A percentile compares a stretch with the other conserved stretches of the same genome.
Conservation (phyloP, 2,329 filamentous ascomycete genomes). For the Furcasterigmium sp. region DNA sequence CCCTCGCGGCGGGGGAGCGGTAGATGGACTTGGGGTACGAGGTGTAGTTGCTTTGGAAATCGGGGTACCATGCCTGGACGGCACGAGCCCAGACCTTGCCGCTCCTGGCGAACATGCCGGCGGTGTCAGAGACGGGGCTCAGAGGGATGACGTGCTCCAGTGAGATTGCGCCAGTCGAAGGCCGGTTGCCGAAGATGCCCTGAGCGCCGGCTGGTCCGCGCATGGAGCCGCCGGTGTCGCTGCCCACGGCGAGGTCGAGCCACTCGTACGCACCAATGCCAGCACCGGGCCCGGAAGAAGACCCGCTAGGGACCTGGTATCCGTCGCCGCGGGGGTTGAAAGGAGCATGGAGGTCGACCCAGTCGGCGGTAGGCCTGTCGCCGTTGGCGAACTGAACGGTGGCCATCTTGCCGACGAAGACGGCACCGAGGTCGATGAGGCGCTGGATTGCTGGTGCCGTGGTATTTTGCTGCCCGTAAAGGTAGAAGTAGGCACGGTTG, state of each 20-base stretch:
- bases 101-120: slow-evolving; percentile 6
- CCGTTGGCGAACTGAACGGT: slow-evolving; percentile 35
- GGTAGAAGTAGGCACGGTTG: slow-evolving; percentile 47
- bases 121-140: slow-evolving; percentile 14
- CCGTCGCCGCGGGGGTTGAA: slow-evolving; percentile 23
- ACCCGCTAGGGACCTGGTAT: slow-evolving; percentile 15
- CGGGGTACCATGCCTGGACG: slow-evolving; percentile 6
- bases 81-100: slow-evolving; percentile 2
- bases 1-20: neutral
- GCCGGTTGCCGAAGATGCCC: slow-evolving; percentile 38
- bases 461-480: slow-evolving; percentile 39
- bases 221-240: slow-evolving; percentile 12
- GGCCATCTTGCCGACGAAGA: slow-evolving; percentile 39
- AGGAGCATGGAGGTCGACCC: slow-evolving; percentile 18
- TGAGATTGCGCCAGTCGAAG: slow-evolving; percentile 29
- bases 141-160: slow-evolving; percentile 35
- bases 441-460: slow-evolving; percentile 47
- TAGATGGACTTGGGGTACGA: slow-evolving; percentile 18
- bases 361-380: slow-evolving; percentile 39
- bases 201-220: slow-evolving; percentile 29
- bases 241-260: slow-evolving; percentile 17
- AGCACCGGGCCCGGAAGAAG: slow-evolving; percentile 14
- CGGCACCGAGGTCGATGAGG: slow-evolving; percentile 51
- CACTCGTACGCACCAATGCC: slow-evolving; percentile 16
- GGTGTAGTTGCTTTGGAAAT: slow-evolving; percentile 20